Percentiles rank a stretch among this genome's conserved stretches.
phyloP scores from a whole-genome alignment of 164 flowering plant species.

The Kingdonia uniflora region DNA sequence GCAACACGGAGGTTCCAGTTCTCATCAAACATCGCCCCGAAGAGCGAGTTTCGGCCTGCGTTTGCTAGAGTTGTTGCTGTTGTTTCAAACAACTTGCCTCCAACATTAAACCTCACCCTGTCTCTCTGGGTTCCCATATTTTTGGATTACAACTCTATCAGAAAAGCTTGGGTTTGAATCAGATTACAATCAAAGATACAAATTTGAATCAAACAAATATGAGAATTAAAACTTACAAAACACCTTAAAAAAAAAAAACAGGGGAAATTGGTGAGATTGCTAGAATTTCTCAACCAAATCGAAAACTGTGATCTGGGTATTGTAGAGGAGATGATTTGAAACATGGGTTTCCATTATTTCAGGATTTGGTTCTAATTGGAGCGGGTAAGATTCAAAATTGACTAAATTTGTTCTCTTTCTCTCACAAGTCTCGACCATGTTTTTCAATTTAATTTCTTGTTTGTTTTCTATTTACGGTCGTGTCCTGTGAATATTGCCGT shows the following conservation, averaged over 20 bases:
- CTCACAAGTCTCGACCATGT: too few relatives aligned
- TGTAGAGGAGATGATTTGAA: conserved; percentile 12
- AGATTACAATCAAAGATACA: conserved; percentile 11
- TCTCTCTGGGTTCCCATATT: conserved; percentile 52
- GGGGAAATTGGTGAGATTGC: conserved; percentile 7
- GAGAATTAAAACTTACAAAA: background rate
- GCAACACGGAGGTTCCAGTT: conserved; percentile 44
- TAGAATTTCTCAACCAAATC: conserved; percentile 5
- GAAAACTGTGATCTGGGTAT: conserved; percentile 19
- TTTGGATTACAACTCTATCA: too few relatives aligned
- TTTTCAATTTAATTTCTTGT: too few relatives aligned
- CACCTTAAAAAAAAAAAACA: conserved; percentile 8
- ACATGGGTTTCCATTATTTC: conserved; percentile 15
- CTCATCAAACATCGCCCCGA: conserved; percentile 73
- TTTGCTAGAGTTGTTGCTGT: conserved; percentile 76
- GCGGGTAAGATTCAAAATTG: conserved; percentile 23
- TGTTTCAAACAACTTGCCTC: conserved; percentile 74
- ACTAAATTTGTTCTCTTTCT: too few relatives aligned
- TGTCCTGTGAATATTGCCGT: too few relatives aligned
- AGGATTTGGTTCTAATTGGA: conserved; percentile 21
- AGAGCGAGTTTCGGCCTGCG: conserved; percentile 62
- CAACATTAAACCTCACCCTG: conserved; percentile 64
- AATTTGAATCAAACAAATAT: conserved; percentile 4
- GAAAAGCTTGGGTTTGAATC: too few relatives aligned
- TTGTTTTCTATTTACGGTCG: too few relatives aligned